These are phyloP conservation scores for Durusdinium trenchii DNA, from an alignment of 73 alveolate genomes.

Conservation along the genomic window DNA sequence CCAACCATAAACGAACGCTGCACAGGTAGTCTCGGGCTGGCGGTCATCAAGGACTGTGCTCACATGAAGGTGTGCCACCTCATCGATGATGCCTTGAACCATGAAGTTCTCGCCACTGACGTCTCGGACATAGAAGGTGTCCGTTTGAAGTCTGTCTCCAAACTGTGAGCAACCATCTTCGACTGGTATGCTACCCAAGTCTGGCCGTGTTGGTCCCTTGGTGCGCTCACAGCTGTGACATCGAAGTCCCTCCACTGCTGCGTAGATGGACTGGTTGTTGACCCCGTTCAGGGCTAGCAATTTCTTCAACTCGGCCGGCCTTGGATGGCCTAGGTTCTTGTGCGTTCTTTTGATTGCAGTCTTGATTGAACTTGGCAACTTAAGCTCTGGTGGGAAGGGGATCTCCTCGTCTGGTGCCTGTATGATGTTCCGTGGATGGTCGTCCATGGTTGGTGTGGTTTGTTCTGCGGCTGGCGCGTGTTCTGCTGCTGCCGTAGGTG, in stretches of 20 bases:
- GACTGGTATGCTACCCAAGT: neutral
- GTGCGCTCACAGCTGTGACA: neutral
- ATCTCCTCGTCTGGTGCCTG: no score
- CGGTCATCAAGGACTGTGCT: neutral
- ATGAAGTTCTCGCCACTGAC: no score
- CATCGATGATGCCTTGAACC: no score
- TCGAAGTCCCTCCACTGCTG: neutral
- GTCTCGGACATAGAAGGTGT: no score
- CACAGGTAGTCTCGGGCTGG: neutral
- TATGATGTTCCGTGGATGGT: neutral
- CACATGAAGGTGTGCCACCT: no score
- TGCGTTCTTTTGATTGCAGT: neutral
- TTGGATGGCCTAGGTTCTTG: neutral
- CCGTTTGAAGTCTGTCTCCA: no score
- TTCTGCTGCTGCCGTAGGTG: no score
- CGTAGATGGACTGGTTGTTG: neutral
- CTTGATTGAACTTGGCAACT: neutral
- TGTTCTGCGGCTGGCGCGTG: no score
- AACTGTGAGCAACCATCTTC: neutral
- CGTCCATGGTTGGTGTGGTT: no score
- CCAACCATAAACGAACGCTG: neutral
- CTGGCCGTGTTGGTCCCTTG: neutral
- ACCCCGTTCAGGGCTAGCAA: neutral
- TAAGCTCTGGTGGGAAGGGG: no score
- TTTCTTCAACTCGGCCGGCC: neutral